Conservation (phyloP, 116 monocot species). For the Cymodocea nodosa region DNA sequence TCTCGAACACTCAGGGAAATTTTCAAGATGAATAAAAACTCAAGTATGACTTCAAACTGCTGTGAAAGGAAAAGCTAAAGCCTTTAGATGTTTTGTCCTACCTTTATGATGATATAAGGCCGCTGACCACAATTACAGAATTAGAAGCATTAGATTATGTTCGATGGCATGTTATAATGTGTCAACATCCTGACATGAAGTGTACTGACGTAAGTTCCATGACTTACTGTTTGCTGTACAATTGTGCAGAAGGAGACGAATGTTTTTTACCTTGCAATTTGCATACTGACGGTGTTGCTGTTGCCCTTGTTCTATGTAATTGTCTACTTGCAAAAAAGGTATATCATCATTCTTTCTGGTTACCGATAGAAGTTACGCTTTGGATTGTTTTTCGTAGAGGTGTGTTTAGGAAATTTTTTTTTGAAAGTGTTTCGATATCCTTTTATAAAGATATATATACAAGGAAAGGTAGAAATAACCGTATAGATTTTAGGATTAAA, state of each 20-base stretch:
- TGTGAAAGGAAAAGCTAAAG: no score
- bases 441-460: not conserved
- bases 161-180: not conserved
- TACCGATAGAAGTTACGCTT: no score
- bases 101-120: no score
- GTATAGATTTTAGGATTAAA: no score
- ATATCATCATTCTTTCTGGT: not conserved
- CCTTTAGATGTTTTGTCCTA: no score
- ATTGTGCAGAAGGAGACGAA: constrained; percentile 18
- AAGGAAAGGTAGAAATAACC: no score
- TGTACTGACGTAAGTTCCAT: not conserved
- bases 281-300: constrained; percentile 58
- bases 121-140: no score
- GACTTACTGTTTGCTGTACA: not conserved
- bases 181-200: no score
- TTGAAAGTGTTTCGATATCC: not conserved
- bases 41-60: no score
- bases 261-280: constrained; percentile 54
- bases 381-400: not conserved
- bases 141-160: no score
- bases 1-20: no score
- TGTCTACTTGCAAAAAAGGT: constrained; percentile 78
- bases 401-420: not conserved
- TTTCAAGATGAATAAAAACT: no score
- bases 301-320: constrained; percentile 84